phyloP scores from a whole-genome alignment of 768 basidiomycete genomes.

The Pisolithus albus region DNA sequence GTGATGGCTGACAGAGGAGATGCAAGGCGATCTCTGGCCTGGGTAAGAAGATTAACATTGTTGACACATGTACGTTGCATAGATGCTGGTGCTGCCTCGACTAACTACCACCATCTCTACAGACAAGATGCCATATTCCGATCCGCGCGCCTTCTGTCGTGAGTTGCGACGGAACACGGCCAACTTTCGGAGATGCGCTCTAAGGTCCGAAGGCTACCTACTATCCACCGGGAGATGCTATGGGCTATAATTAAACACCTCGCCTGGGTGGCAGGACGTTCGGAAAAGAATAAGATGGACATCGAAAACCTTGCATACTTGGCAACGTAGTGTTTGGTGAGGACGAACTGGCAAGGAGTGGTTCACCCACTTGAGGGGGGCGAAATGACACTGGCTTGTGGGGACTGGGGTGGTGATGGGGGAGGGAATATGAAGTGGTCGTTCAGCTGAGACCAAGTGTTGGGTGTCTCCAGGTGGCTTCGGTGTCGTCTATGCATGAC shows the following conservation, averaged over 20 bases:
- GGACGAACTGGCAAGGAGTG: conserved; percentile 77
- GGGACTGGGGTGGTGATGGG: conserved; percentile 14
- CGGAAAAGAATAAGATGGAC: conserved; percentile 89
- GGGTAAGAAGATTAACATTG: conserved; percentile 54
- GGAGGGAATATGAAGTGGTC: conserved; percentile 12
- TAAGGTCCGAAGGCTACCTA: conserved; percentile 77
- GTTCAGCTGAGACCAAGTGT: neutral
- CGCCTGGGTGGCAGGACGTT: conserved; percentile 55
- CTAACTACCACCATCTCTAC: neutral
- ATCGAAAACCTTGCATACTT: conserved; percentile 88
- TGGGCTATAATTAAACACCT: conserved; percentile 80
- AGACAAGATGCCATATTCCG: conserved; percentile 30
- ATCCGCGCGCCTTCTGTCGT: too few relatives aligned
- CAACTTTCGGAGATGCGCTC: conserved; percentile 74
- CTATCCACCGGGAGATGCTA: conserved; percentile 80
- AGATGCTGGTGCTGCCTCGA: neutral
- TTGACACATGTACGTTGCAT: conserved; percentile 40
- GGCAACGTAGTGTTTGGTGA: conserved; percentile 86
- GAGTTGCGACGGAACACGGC: conserved; percentile 57
- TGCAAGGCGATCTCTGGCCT: conserved; percentile 45
- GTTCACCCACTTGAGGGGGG: conserved; percentile 17
- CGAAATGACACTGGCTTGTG: conserved; percentile 9
- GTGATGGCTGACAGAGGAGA: conserved; percentile 60
- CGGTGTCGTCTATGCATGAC: too few relatives aligned
- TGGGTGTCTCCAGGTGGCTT: conserved; percentile 3